Evolutionary conservation across 768 basidiomycete species (phyloP).

Genomic region (Tubosaeta brunneosetosa): DNA sequence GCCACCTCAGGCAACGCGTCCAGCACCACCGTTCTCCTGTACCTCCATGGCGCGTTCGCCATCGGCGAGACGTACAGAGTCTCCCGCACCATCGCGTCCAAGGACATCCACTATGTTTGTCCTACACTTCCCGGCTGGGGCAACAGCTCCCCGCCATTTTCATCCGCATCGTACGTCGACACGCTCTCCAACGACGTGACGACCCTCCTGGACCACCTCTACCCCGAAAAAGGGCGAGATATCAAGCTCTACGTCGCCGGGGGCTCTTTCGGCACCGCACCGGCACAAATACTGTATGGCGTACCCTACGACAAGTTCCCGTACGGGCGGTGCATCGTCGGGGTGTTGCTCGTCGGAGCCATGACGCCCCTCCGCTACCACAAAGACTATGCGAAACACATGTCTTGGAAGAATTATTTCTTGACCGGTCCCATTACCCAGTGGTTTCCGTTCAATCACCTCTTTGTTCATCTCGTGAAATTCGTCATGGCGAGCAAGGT

Average conservation of each 20-base stretch:
- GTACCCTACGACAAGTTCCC: constrained; percentile 49
- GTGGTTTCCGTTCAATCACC: constrained; percentile 36
- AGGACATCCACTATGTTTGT: constrained; percentile 41
- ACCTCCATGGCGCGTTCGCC: constrained; percentile 52
- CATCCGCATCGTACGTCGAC: constrained; percentile 35
- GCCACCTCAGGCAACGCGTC: constrained; percentile 47
- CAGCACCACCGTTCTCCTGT: constrained; percentile 46
- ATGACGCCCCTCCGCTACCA: constrained; percentile 46
- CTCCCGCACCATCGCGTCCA: constrained; percentile 34
- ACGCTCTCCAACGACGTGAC: constrained; percentile 43
- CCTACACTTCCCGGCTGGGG: constrained; percentile 62
- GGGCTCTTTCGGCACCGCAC: constrained; percentile 50
- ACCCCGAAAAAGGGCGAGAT: constrained; percentile 34
- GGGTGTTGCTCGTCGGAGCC: constrained; percentile 45
- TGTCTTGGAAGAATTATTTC: constrained; percentile 47
- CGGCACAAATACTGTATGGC: constrained; percentile 55
- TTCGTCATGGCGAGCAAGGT: constrained; percentile 33
- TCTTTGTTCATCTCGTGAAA: constrained; percentile 32
- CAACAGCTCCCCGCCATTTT: constrained; percentile 40
- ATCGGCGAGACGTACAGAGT: constrained; percentile 40
- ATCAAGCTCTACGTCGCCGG: constrained; percentile 49
- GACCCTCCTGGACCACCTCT: constrained; percentile 45
- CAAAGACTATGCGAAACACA: constrained; percentile 39
- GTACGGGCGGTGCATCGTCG: constrained; percentile 41
- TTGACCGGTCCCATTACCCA: constrained; percentile 41